Evolutionary conservation across 2,329 filamentous ascomycete species (phyloP), one percentile per base, ranked within the genome.

Genomic region (Didymellaceae sp.): DNA sequence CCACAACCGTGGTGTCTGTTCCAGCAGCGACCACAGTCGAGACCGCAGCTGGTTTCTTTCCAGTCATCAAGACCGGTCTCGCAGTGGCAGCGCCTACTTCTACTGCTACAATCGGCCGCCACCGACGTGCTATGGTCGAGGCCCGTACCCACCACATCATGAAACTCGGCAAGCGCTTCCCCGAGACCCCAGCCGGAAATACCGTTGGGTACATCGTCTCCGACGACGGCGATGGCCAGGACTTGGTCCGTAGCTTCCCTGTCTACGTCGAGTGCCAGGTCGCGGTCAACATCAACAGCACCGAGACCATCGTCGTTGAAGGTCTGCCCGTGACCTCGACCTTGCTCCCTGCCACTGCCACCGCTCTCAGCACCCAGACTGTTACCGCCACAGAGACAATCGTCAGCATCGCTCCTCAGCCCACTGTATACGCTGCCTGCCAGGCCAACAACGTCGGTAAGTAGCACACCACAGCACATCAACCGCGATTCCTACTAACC

Each of bases 371-470:
- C n/a, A 66, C 59, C 5, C 57, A 26, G 17, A 61, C 56, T 1
- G 34, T 61, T 9, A 61, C 30, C n/a, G 45, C 43, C 9, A 68
- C 61, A 5, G 50, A 45, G 14, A 63, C 60, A 2, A 26, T 61
- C 8, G 54, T 48, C 2, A 35, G 45, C 20, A 41, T 58, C 8
- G 24, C 35, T n/a, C 54, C 63, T 2, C 50, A 39, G 22, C 37
- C 49, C 5, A 66, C 62, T 4, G 40, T 55, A 6, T 67, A 61
- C 24, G 59, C 57, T 10, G 64, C 63, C 22, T 68, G 66, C 37
- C 40, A 35, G 16, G 17, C 14, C 6, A 63, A 66, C 39, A 68
- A 68, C 30, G 50, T 68, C 47, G 61, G 65, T 67, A 52, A 41
- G 58, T 59, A 24, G 13, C 28, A 40, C 10, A 14, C 2, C 14